Base-by-base conservation (phyloP, 2,329 filamentous ascomycete genomes). In the Trichophyton mentagrophytes region DNA sequence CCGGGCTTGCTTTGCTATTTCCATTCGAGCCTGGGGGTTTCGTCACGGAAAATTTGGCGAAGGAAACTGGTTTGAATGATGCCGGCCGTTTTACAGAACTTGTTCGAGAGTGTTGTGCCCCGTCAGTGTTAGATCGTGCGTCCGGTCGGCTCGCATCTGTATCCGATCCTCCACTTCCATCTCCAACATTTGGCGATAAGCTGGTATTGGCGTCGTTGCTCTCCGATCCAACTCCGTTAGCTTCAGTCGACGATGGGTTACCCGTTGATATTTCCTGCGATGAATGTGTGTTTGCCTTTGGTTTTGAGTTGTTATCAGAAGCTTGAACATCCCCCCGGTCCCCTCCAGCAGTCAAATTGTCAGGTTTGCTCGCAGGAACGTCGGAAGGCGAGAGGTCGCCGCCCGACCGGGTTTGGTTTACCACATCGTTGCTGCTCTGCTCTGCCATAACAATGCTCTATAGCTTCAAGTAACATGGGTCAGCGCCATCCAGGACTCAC, bases 361-460 rank as follows among this genome's bases (percentile, higher is more conserved):
- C 77, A 75, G 78, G 78, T 76, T 76, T 80, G 78, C 77, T 80
- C 79, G 81, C 82, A 84, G 79, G 78, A 77, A 78, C 82, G 82
- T 83, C 83, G 81, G 82, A 82, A 78, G 81, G 80, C 79, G 79
- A 79, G 72, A 75, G 73, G 73, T 79, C 81, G 79, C 81, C 81
- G 77, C 82, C 79, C 82, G 83, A 85, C 83, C 80, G 78, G 78
- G 81, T 79, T 80, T 84, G 79, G 78, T 83, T 83, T 84, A 85
- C 83, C 83, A 85, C 83, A 86, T 86, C 80, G 77, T 84, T 82
- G 80, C 77, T 79, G 72, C 76, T 81, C 81, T 83, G 80, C 82
- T 85, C 83, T 85, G 83, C 83, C 83, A 86, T 86, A 85, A 85
- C 83, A 85, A 82, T 77, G 73, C 77, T 74, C 74, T 77, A 47